A percentile compares a stretch with the other conserved stretches of the same genome.
phyloP scores from a whole-genome alignment of 2,329 filamentous ascomycete species.

The Rhytidhysteron rufulum region DNA sequence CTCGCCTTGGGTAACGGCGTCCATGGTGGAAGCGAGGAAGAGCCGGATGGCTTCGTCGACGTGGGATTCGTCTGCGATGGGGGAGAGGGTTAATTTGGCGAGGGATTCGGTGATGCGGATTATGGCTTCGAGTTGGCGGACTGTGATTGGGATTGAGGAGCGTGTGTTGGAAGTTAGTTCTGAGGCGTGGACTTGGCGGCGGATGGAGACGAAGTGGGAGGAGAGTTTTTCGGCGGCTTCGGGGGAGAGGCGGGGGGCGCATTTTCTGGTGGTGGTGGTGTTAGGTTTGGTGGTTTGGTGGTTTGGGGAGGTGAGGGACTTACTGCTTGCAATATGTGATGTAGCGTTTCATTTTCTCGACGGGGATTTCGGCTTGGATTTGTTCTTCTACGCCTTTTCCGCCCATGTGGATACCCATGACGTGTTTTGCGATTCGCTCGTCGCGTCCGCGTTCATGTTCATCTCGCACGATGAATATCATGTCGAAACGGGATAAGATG shows the following conservation, averaged over 20 bases:
- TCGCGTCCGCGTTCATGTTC: constrained; percentile 88
- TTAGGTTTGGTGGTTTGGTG: constrained; percentile 1
- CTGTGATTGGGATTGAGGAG: constrained; percentile 93
- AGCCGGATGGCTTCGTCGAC: constrained; percentile 96
- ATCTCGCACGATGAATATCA: constrained; percentile 99
- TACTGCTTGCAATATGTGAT: constrained; percentile 95
- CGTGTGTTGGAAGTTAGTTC: constrained; percentile 87
- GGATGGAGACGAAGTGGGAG: constrained; percentile 94
- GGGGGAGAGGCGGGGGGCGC: constrained; percentile 82
- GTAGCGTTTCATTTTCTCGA: constrained; percentile 97
- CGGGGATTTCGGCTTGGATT: constrained; percentile 79
- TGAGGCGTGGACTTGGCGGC: constrained; percentile 85
- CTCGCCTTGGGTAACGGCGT: constrained; percentile 87
- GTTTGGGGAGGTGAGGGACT: constrained; percentile 34
- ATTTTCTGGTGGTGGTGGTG: constrained; percentile 60
- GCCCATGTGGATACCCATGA: constrained; percentile 96
- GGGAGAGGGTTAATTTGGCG: constrained; percentile 82
- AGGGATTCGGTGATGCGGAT: constrained; percentile 95
- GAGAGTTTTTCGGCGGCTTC: constrained; percentile 95
- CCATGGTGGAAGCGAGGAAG: constrained; percentile 96
- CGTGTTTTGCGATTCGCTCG: constrained; percentile 90
- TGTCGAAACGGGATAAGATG: constrained; percentile 96
- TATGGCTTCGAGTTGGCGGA: constrained; percentile 94
- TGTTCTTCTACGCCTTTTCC: constrained; percentile 78
- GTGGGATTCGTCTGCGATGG: constrained; percentile 83